Conservation (phyloP, 2,329 filamentous ascomycete species). For the Albifimbria verrucaria region DNA sequence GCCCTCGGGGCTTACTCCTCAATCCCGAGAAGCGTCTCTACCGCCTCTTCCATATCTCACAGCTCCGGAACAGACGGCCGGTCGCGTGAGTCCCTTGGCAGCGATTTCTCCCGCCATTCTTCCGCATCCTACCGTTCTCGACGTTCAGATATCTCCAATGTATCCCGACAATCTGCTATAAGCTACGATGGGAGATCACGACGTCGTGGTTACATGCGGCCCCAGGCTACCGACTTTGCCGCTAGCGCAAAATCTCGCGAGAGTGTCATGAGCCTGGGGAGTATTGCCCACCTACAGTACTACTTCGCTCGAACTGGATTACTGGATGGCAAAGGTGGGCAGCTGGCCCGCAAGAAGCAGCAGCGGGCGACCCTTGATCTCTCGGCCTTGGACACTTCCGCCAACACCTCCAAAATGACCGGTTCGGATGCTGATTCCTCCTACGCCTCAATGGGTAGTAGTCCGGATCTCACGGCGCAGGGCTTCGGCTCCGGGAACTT, state of each 20-base stretch:
- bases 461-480: slow-evolving; percentile 49
- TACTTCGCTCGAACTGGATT: slow-evolving; percentile 95
- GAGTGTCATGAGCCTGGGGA: slow-evolving; percentile 93
- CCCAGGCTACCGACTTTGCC: slow-evolving; percentile 84
- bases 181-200: slow-evolving; percentile 41
- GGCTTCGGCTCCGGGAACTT: slow-evolving; percentile 33
- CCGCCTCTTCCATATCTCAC: slow-evolving; percentile 56
- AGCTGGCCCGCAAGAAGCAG: slow-evolving; percentile 71
- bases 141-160: slow-evolving; percentile 37
- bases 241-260: slow-evolving; percentile 86
- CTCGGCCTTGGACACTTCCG: slow-evolving; percentile 42
- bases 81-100: slow-evolving; percentile 52
- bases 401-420: slow-evolving; percentile 32
- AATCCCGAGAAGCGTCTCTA: slow-evolving; percentile 63
- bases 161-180: slow-evolving; percentile 44
- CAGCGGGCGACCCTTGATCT: slow-evolving; percentile 57
- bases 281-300: slow-evolving; percentile 95
- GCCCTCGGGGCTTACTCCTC: slow-evolving; percentile 57
- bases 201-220: slow-evolving; percentile 81
- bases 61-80: slow-evolving; percentile 48
- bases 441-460: slow-evolving; percentile 57
- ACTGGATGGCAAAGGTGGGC: slow-evolving; percentile 87
- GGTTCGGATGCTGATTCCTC: slow-evolving; percentile 55
- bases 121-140: slow-evolving; percentile 54
- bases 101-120: slow-evolving; percentile 61